A percentile compares a stretch with the other conserved stretches of the same genome.
These are phyloP conservation scores for Pseudocercospora musae DNA, from an alignment of 2,329 filamentous ascomycete genomes.

Conservation along the genomic window DNA sequence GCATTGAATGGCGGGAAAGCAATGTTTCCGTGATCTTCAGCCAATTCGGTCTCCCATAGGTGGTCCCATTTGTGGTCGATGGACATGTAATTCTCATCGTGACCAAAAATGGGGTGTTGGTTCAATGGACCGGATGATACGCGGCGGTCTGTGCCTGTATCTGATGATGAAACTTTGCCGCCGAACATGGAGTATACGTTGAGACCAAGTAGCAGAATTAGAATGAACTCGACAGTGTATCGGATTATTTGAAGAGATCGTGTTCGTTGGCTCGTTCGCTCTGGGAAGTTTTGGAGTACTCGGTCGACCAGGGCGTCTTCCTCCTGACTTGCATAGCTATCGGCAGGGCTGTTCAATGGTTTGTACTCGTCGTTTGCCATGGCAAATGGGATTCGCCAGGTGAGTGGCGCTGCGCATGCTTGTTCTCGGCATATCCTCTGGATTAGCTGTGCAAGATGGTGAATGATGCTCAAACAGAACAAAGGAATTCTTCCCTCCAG, in stretches of 20 bases:
- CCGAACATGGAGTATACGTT: background rate
- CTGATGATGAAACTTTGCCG: background rate
- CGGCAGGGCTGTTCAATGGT: background rate
- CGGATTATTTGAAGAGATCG: background rate
- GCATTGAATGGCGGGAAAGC: constrained; percentile 10
- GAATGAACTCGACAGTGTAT: background rate
- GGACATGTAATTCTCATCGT: constrained; percentile 12
- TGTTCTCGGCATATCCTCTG: background rate
- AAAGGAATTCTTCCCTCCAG: background rate
- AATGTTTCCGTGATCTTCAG: constrained; percentile 5
- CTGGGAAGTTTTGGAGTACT: background rate
- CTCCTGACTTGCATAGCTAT: background rate
- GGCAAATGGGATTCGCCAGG: background rate
- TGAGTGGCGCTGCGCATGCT: background rate
- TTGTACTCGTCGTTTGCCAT: constrained; percentile 3
- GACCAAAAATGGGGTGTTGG: constrained; percentile 6
- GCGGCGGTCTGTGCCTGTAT: background rate
- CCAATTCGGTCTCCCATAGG: constrained; percentile 8
- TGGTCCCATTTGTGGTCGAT: constrained; percentile 10
- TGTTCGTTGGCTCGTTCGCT: background rate
- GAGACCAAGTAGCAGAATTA: background rate
- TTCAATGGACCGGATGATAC: background rate
- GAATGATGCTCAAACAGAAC: background rate
- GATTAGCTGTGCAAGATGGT: background rate
- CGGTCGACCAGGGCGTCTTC: background rate